A percentile compares a stretch with the other conserved stretches of the same genome.
Evolutionary conservation across 1,139 yeast genomes (phyloP).

Genomic region (Tardiomyces digboiensis): DNA sequence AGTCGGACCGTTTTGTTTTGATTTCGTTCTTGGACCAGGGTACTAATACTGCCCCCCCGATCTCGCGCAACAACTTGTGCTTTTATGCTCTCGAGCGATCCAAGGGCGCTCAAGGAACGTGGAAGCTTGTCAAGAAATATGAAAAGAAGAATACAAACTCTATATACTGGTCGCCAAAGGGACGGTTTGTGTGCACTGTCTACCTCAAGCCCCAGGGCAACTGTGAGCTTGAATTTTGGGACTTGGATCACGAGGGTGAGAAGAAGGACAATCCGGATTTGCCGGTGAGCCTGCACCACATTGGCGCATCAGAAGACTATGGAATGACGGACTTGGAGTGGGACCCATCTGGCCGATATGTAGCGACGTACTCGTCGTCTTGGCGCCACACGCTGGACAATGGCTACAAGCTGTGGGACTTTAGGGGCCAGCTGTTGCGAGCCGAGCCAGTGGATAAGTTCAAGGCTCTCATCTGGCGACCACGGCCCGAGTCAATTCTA

Average conservation of each 20-base stretch:
- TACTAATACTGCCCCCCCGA: slow-evolving; percentile 20
- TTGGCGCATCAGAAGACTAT: slow-evolving; percentile 54
- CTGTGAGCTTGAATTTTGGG: slow-evolving; percentile 71
- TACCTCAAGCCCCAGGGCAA: slow-evolving; percentile 47
- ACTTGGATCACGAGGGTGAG: slow-evolving; percentile 69
- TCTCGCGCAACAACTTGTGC: slow-evolving; percentile 61
- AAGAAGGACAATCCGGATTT: slow-evolving; percentile 33
- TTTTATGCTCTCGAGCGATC: slow-evolving; percentile 75
- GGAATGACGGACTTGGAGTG: slow-evolving; percentile 84
- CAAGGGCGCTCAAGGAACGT: slow-evolving; percentile 39
- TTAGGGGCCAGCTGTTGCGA: slow-evolving; percentile 66
- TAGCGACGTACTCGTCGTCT: slow-evolving; percentile 80
- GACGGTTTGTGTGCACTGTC: slow-evolving; percentile 79
- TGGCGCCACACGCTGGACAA: slow-evolving; percentile 84
- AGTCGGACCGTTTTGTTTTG: slow-evolving; percentile 74
- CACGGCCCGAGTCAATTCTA: slow-evolving; percentile 79
- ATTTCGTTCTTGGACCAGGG: slow-evolving; percentile 42
- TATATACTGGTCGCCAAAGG: slow-evolving; percentile 86
- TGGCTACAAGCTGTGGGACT: slow-evolving; percentile 82
- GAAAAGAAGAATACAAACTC: slow-evolving; percentile 64
- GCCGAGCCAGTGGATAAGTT: slow-evolving; percentile 77
- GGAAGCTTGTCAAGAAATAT: slow-evolving; percentile 48
- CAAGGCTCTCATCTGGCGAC: slow-evolving; percentile 94
- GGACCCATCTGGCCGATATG: slow-evolving; percentile 94
- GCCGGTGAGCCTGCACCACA: slow-evolving; percentile 50